phyloP scores from a whole-genome alignment of 2,329 filamentous ascomycete species.

The Neospermospora avenae region DNA sequence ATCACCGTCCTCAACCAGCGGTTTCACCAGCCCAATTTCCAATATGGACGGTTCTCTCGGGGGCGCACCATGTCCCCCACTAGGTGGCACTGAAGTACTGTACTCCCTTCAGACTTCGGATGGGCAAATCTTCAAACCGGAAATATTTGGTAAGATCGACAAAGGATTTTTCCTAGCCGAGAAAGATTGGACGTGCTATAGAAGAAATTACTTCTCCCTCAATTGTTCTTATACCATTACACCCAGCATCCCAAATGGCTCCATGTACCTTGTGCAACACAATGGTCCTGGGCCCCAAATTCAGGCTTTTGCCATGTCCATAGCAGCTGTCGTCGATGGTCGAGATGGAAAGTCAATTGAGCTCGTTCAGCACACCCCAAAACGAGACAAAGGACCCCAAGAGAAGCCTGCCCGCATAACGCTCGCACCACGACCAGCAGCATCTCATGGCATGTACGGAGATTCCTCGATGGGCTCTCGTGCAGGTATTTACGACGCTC shows the following conservation, averaged over 20 bases:
- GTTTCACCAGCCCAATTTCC: constrained; percentile 34
- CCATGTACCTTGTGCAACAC: constrained; percentile 38
- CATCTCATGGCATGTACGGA: constrained; percentile 27
- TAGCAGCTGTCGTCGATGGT: constrained; percentile 64
- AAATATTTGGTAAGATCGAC: constrained; percentile 65
- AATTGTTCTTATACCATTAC: constrained; percentile 60
- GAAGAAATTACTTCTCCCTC: constrained; percentile 69
- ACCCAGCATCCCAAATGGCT: constrained; percentile 41
- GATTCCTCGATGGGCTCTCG: constrained; percentile 5
- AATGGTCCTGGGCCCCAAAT: constrained; percentile 39
- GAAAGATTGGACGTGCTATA: constrained; percentile 70
- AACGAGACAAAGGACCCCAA: constrained; percentile 68
- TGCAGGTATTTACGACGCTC: constrained; percentile 23
- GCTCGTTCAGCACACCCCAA: constrained; percentile 73
- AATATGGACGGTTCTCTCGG: constrained; percentile 33
- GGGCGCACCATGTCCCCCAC: constrained; percentile 33
- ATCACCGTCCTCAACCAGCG: constrained; percentile 34
- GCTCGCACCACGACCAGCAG: constrained; percentile 31
- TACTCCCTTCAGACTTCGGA: constrained; percentile 48
- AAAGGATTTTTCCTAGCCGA: constrained; percentile 68
- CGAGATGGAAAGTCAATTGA: constrained; percentile 62
- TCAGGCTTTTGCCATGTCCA: constrained; percentile 60
- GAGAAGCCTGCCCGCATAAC: constrained; percentile 53
- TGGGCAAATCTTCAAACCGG: constrained; percentile 52
- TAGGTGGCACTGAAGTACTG: constrained; percentile 39